A percentile compares a stretch with the other conserved stretches of the same genome.
phyloP scores from a whole-genome alignment of 73 alveolate species.

The Paramecium bursaria region DNA sequence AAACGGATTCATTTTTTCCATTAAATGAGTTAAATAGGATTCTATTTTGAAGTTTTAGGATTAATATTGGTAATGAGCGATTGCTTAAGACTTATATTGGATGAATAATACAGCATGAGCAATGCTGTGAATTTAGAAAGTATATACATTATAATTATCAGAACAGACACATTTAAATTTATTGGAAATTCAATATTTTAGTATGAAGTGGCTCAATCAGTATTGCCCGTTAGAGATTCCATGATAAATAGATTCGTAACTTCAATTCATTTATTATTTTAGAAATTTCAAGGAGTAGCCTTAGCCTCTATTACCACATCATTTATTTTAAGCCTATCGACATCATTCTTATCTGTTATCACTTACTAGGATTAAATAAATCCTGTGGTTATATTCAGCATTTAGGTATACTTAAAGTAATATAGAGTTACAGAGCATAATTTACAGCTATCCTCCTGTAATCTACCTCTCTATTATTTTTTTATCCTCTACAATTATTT shows the following conservation, averaged over 20 bases:
- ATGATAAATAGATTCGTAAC: constrained; percentile 20
- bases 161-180: background rate
- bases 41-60: constrained; percentile 23
- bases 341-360: constrained; percentile 3
- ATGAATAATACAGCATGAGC: background rate
- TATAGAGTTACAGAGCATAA: background rate
- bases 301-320: constrained; percentile 12
- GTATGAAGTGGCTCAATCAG: constrained; percentile 1
- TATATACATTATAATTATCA: background rate
- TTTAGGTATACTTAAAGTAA: no score
- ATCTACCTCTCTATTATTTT: constrained; percentile 13
- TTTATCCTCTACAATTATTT: constrained; percentile 42
- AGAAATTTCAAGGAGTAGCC: constrained; percentile 30
- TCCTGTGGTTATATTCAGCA: constrained; percentile 1
- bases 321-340: background rate
- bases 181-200: constrained; percentile 12
- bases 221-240: constrained; percentile 29
- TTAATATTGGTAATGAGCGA: background rate
- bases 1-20: constrained; percentile 47
- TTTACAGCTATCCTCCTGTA: constrained; percentile 1
- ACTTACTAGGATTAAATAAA: background rate
- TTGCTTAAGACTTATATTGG: background rate
- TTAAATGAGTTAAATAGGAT: constrained; percentile 33
- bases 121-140: constrained; percentile 40
- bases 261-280: no score